phyloP scores from a whole-genome alignment of 352 stramenopile species.

The Poterioochromonas sp. region DNA sequence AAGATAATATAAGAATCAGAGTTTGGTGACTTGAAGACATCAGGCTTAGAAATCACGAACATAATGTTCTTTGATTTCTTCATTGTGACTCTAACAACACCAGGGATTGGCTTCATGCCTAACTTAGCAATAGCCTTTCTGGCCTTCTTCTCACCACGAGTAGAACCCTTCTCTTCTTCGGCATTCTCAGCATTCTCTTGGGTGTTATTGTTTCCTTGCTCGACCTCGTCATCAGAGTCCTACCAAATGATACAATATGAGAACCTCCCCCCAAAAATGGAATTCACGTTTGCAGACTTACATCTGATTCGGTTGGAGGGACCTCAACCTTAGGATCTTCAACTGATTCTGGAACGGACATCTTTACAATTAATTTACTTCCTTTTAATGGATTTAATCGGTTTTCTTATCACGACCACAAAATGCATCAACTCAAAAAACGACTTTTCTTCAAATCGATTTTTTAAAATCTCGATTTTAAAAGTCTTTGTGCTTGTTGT shows the following conservation, averaged over 20 bases:
- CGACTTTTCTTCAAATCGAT: no score
- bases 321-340: no score
- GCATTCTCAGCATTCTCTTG: not conserved
- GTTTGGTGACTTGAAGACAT: slow-evolving; percentile 92
- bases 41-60: slow-evolving; percentile 95
- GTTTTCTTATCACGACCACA: no score
- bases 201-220: not conserved
- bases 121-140: slow-evolving; percentile 98
- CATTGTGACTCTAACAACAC: slow-evolving; percentile 91
- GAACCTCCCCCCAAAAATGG: no score
- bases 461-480: no score
- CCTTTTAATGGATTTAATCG: no score
- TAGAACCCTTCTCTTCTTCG: slow-evolving; percentile 34
- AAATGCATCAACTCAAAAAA: no score
- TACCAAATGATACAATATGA: not conserved
- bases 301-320: no score
- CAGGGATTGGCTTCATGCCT: slow-evolving; percentile 86
- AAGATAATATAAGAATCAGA: slow-evolving; percentile 93
- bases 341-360: no score
- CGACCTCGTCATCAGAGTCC: slow-evolving; percentile 25
- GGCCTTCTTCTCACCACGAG: slow-evolving; percentile 93
- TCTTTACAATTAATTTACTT: no score
- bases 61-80: slow-evolving; percentile 94
- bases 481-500: no score
- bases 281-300: no score